Percentiles rank a stretch among this genome's conserved stretches.
These are phyloP conservation scores for Boletellus ananas DNA, from an alignment of 768 basidiomycete genomes.

Conservation along the genomic window DNA sequence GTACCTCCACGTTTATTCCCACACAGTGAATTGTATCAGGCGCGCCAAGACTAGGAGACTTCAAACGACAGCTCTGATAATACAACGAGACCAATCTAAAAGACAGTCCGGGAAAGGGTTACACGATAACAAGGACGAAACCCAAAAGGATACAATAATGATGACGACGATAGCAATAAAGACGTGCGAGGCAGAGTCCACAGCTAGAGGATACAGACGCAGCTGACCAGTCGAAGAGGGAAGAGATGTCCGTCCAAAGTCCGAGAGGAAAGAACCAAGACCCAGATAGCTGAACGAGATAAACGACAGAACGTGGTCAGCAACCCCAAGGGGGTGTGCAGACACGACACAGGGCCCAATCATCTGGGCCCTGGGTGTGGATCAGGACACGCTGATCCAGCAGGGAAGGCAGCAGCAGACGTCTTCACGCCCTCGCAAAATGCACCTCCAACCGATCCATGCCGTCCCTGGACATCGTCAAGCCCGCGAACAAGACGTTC, in stretches of 20 bases:
- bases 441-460: constrained; percentile 29
- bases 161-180: constrained; percentile 1
- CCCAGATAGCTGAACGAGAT: constrained; percentile 17
- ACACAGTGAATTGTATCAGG: not conserved
- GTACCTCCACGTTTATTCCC: not conserved
- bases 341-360: constrained; percentile 8
- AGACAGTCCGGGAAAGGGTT: not conserved
- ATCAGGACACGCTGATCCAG: constrained; percentile 11
- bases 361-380: constrained; percentile 6
- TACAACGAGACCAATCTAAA: not conserved
- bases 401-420: not conserved
- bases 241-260: constrained; percentile 14
- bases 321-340: not conserved
- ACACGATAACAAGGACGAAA: not conserved
- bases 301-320: constrained; percentile 13
- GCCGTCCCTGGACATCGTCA: constrained; percentile 25
- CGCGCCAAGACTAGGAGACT: too few relatives aligned
- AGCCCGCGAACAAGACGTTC: constrained; percentile 29
- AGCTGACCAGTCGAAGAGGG: not conserved
- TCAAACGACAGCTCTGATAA: too few relatives aligned
- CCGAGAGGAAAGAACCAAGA: not conserved
- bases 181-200: constrained; percentile 7
- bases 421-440: constrained; percentile 19
- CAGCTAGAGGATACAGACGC: constrained; percentile 10
- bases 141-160: constrained; percentile 19